Base-by-base conservation (phyloP, 768 basidiomycete species). In the Hirschioporus abietinus region DNA sequence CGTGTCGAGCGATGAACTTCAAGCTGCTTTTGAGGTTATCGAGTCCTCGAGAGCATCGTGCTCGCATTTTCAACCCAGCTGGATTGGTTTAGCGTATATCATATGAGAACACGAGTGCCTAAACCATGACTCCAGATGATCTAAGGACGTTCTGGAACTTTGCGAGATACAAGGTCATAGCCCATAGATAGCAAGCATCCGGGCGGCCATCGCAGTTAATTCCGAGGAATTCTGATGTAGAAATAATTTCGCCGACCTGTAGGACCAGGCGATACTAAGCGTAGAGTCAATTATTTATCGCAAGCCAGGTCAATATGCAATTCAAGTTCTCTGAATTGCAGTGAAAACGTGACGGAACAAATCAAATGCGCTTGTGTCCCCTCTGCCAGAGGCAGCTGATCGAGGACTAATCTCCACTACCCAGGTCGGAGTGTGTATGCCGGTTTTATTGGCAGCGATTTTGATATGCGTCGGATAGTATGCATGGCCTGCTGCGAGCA, bases 401-500 rank as follows among this genome's bases (percentile, higher is more conserved):
- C 25, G 74, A 72, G 69, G 79, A 65, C 69, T 64, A 66, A 90
- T 76, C 1, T 81, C 77, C 3, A 83, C 75, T 2, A 84, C 80
- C 89, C 90, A 91, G 67, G 88, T 89, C 2, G 86, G 81, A 1
- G 86, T 74, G 1, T n/a, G 23, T 0, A 68, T 69, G 7, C 74
- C 78, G 0, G 80, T 74, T 68, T 80, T 78, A 68, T 81, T 81
- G 30, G 74, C 79, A 4, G 84, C 84, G 2, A 89, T 76, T 5
- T 70, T 70, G 26, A 75, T 69, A 30, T 91, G 73, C 20, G 82
- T 76, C 0, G 82, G 83, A 74, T 90, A 88, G 73, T 88, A 80
- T 0, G 90, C 85, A 70, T 90, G 90, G 0, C 90, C 90, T 0
- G 85, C 78, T n/a, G 86, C 86, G 66, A 89, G 75, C 63, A 92